Base-by-base conservation (phyloP, 148 eudicot species). In the Spergularia marina region DNA sequence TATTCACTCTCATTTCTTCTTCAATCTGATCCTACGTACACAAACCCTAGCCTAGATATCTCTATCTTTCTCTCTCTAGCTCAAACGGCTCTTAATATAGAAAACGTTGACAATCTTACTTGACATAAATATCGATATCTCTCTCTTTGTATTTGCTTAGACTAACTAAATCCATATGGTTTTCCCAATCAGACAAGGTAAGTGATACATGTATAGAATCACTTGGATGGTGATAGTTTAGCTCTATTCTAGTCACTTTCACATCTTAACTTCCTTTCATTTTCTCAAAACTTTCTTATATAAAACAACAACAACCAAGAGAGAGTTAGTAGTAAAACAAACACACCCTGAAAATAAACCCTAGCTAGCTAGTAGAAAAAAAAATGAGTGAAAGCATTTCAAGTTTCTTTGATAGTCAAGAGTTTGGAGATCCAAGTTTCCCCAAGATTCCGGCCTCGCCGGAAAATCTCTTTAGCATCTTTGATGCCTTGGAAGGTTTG, bases 391-490 rank as follows among this genome's bases (percentile, higher is more conserved):
- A 79, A 49, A 72, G 70, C 68, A 78, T 86, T 59, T 74, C 84
- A 9, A 78, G 74, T 30, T 82, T 84, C n/a, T 79, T 88, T 20
- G 83, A 77, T 5, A 81, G 86, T 0, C 71, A 82, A 3, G 86
- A 79, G 16, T 78, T 86, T 7, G 80, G 84, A 9, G 80, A 73
- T 15, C 47, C 80, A 15, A 56, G 36, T 49, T 76, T 76, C 51
- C 52, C 74, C 23, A 79, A 75, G 18, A 68, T 80, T 0, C 72
- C 82, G 8, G 51, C 78, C 0, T 71, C 84, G 7, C 85, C 85
- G 11, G 87, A 88, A 10, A 88, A 89, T 11, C 77, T 89, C 39
- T 89, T 87, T 44, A 84, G 90, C 80, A 78, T 89, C 47, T 86
- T 89, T 41, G 90, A 87, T 55, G 84, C 80, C 21, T 76, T 89